Base-by-base conservation (phyloP, 306 rosid species). In the Inga laurina region DNA sequence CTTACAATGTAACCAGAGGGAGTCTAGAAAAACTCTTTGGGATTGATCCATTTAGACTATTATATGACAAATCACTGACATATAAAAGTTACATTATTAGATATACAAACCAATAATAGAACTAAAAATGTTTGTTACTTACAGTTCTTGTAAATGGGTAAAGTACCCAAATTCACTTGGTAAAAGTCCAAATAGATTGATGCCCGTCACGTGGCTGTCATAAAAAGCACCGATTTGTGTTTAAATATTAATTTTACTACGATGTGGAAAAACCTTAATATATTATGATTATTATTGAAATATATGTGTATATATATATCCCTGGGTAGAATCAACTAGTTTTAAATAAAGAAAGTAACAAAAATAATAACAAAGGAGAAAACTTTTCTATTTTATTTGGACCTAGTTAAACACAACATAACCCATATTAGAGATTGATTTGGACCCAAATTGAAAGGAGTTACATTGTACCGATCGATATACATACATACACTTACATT, bases 91-190 rank as follows among this genome's bases (percentile, higher is more conserved):
- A 48, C 54, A 48, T 48, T 48, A 16, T 51, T 48, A 16, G 1
- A 19, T 16, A 51, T 5, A 4, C 15, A 15, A 51, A 51, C 57
- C 21, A 16, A 15, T 4, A 51, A 51, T 14, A 51, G 0, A 51
- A 51, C 21, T 56, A 21, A 37, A 16, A 37, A 5, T 18, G 8
- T 16, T 0, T 30, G 59, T 43, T 57, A 85, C 97, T 93, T 82
- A 93, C 97, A 94, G 85, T 72, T 16, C 79, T 85, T 64, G 75
- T 7, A 93, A 86, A 34, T 84, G 87, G 54, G 90, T 78, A 59
- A 94, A 93, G 83, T 87, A 80, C 78, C 89, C 97, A 86, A 94
- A 88, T 76, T 93, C 98, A 39, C 72, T 81, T 0, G 92, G 98
- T 34, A 94, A 32, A 78, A 72, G 74, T 81, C 97, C 98, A 14